Base-by-base conservation (phyloP, 805 yeast species). In the Grigorovia humatica region DNA sequence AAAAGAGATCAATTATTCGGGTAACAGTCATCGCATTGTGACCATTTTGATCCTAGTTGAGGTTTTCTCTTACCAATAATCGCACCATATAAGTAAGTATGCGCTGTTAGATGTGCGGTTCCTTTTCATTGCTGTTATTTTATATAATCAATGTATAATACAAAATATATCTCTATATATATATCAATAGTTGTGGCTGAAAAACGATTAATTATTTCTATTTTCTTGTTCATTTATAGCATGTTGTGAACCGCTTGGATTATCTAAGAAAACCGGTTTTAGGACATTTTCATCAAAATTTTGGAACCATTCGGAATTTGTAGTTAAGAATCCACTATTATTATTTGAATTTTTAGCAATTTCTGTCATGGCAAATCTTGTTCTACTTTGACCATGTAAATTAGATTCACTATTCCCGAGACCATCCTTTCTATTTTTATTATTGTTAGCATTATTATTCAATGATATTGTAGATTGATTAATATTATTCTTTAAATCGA, bases 231-330 rank as follows among this genome's bases (percentile, higher is more conserved):
- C 42, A 15, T 38, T 38, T 2, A 38, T 7, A 4, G 15, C 19
- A 8, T 29, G 43, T 27, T 35, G 42, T 18, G 46, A 43, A 11
- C n/a, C 27, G 3, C 18, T 38, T 18, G 43, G 35, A 46, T 48
- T 74, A 59, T 91, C 98, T 53, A 90, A 75, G 50, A 91, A 76
- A 0, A 88, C 96, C 1, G 97, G 97, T 66, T 90, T 90, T 60
- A 93, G 74, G 20, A 93, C 93, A 64, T 88, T 88, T 60, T 93
- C 96, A 65, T 93, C 99, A 63, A 93, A 88, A 59, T 81, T 84
- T 19, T 88, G 84, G 67, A 93, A 93, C 98, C 99, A 91, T 64
- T 79, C 82, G 11, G 90, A 85, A 51, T 65, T 69, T 27, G 68
- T 52, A 19, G 55, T 57, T 43, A 64, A 64, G 29, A 66, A 52